phyloP scores from a whole-genome alignment of 2,329 filamentous ascomycete species.

The Apiospora hydei region DNA sequence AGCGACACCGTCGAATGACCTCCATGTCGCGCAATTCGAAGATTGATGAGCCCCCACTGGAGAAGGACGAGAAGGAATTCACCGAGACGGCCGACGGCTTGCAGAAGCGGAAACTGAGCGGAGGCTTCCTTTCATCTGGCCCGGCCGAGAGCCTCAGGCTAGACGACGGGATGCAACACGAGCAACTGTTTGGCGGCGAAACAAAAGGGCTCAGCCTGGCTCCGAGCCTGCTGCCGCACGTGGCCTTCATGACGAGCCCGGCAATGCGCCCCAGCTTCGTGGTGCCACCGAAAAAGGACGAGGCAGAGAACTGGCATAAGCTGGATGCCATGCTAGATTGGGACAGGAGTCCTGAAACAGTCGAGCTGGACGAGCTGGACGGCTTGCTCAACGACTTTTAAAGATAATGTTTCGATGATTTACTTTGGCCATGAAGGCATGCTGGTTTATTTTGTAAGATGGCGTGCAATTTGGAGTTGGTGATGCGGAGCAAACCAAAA shows the following conservation, averaged over 20 bases:
- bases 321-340: slow-evolving; percentile 58
- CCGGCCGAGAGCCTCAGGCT: slow-evolving; percentile 46
- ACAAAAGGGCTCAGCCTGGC: slow-evolving; percentile 39
- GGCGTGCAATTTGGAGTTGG: slow-evolving; percentile 3
- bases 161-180: slow-evolving; percentile 56
- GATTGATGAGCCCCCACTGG: slow-evolving; percentile 85
- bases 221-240: slow-evolving; percentile 43
- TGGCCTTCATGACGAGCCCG: slow-evolving; percentile 60
- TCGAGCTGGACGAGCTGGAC: slow-evolving; percentile 93
- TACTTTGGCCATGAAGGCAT: slow-evolving; percentile 5
- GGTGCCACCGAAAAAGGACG: slow-evolving; percentile 52
- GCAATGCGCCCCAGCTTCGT: slow-evolving; percentile 59
- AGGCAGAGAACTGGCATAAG: slow-evolving; percentile 53
- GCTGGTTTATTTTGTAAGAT: not conserved
- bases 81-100: slow-evolving; percentile 92
- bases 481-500: slow-evolving; percentile 9
- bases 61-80: slow-evolving; percentile 96
- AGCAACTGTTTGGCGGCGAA: slow-evolving; percentile 62
- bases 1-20: slow-evolving; percentile 43
- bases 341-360: slow-evolving; percentile 82
- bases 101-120: slow-evolving; percentile 68
- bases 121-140: slow-evolving; percentile 48
- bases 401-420: slow-evolving; percentile 33
- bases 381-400: slow-evolving; percentile 80
- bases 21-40: slow-evolving; percentile 66